Conservation (phyloP, 371 early-diverging fungal species). For the Mortierella sp. region DNA sequence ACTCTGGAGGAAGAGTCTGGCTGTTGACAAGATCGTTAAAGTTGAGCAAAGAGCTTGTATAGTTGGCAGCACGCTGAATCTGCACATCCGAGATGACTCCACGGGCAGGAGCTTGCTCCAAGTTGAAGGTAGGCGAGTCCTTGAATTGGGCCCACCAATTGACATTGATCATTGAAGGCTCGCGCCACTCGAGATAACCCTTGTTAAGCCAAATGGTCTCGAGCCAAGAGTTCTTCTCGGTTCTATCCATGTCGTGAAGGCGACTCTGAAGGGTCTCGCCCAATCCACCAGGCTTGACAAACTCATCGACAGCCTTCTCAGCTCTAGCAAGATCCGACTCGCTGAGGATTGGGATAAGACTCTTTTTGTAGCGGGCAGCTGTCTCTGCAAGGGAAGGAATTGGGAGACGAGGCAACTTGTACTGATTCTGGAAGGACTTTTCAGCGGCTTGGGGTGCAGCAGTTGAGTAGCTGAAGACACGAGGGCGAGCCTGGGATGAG, state of each 20-base stretch:
- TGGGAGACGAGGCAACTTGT: constrained; percentile 82
- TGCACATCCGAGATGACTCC: constrained; percentile 81
- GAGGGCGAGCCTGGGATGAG: constrained; percentile 22
- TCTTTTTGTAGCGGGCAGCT: constrained; percentile 76
- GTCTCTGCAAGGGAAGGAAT: constrained; percentile 84
- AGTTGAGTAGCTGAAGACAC: constrained; percentile 30
- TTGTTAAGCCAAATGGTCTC: constrained; percentile 89
- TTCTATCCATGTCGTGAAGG: constrained; percentile 70
- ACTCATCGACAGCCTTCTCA: constrained; percentile 70
- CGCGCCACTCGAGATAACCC: constrained; percentile 93
- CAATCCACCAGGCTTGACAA: constrained; percentile 72
- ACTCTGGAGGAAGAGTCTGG: constrained; percentile 78
- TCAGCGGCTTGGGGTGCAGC: constrained; percentile 24
- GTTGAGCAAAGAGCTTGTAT: constrained; percentile 75
- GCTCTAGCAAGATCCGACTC: constrained; percentile 65
- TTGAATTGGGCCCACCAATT: constrained; percentile 89
- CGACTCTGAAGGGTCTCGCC: constrained; percentile 84
- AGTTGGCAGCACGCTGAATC: constrained; percentile 81
- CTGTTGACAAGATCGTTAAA: constrained; percentile 82
- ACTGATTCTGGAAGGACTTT: constrained; percentile 82
- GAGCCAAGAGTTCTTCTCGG: constrained; percentile 83
- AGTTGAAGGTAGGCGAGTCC: constrained; percentile 69
- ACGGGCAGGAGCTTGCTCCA: constrained; percentile 54
- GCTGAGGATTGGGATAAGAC: constrained; percentile 72
- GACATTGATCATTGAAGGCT: constrained; percentile 85